Percentiles rank a stretch among this genome's conserved stretches.
phyloP scores from a whole-genome alignment of 1,284 basidiomycete species.

The Heterobasidion irregulare region DNA sequence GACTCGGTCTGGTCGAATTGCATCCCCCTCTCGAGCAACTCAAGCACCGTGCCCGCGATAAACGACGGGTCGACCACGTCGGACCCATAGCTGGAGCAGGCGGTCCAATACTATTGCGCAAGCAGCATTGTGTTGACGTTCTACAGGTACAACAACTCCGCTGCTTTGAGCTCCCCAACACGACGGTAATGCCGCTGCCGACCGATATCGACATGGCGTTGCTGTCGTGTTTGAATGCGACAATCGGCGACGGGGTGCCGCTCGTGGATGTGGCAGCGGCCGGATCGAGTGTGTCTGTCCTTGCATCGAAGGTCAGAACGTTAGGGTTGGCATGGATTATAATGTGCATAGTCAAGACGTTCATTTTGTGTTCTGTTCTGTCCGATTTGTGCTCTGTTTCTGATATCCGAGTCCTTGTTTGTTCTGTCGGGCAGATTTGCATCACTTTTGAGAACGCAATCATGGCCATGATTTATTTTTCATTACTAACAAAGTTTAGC shows the following conservation, averaged over 20 bases:
- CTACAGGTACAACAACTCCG: constrained; percentile 38
- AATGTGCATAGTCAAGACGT: neutral
- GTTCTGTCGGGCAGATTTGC: no score
- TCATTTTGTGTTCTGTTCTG: no score
- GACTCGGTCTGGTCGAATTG: constrained; percentile 10
- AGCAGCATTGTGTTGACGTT: constrained; percentile 27
- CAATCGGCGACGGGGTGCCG: constrained; percentile 30
- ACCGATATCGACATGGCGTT: constrained; percentile 27
- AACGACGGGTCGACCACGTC: constrained; percentile 4
- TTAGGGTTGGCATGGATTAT: neutral
- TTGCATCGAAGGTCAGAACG: neutral
- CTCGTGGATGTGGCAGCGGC: constrained; percentile 21
- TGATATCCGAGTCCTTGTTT: no score
- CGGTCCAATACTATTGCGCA: constrained; percentile 32
- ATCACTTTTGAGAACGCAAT: no score
- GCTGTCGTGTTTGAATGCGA: constrained; percentile 34
- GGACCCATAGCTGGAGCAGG: constrained; percentile 20
- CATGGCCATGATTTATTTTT: no score
- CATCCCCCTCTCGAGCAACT: constrained; percentile 2
- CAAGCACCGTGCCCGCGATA: constrained; percentile 2
- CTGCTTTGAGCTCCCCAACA: constrained; percentile 17
- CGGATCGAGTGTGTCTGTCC: neutral
- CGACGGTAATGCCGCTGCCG: constrained; percentile 27
- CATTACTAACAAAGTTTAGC: no score
- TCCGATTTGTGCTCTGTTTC: no score